Evolutionary conservation across 495 filamentous ascomycete species (phyloP).

Genomic region (Massariosphaeria phaeospora): DNA sequence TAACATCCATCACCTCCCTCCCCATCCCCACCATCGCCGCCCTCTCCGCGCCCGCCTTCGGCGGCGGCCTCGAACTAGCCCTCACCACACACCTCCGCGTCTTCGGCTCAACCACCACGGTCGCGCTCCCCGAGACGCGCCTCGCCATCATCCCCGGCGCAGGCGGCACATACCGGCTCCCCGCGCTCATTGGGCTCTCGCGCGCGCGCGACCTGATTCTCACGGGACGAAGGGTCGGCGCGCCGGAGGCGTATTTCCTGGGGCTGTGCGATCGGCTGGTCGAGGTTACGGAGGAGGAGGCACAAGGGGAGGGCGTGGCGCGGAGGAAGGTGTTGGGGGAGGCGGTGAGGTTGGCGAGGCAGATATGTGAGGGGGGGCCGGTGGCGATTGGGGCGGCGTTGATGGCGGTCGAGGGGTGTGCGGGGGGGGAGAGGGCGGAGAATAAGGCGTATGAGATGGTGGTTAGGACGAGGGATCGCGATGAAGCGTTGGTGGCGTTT

Average conservation of each 20-base stretch:
- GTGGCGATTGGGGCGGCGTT: slow-evolving; percentile 69
- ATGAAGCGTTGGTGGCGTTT: slow-evolving; percentile 84
- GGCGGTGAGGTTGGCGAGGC: slow-evolving; percentile 69
- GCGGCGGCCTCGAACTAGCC: slow-evolving; percentile 88
- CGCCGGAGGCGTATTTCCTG: slow-evolving; percentile 73
- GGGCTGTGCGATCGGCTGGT: slow-evolving; percentile 81
- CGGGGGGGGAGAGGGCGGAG: slow-evolving; percentile 60
- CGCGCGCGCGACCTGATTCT: slow-evolving; percentile 79
- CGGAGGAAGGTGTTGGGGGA: slow-evolving; percentile 62
- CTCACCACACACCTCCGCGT: slow-evolving; percentile 82
- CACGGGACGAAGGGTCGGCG: slow-evolving; percentile 75
- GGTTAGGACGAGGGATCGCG: slow-evolving; percentile 73
- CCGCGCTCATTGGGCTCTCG: slow-evolving; percentile 63
- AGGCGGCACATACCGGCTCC: slow-evolving; percentile 84
- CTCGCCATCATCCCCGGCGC: slow-evolving; percentile 93
- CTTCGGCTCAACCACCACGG: slow-evolving; percentile 62
- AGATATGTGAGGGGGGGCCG: slow-evolving; percentile 85
- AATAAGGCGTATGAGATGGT: slow-evolving; percentile 74
- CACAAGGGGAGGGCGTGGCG: slow-evolving; percentile 46
- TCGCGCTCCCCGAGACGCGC: slow-evolving; percentile 85
- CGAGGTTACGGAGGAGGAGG: slow-evolving; percentile 54
- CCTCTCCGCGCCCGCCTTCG: slow-evolving; percentile 73
- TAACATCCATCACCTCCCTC: slow-evolving; percentile 61
- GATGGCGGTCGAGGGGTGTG: slow-evolving; percentile 60
- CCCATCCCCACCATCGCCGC: slow-evolving; percentile 86